A percentile compares a stretch with the other conserved stretches of the same genome.
phyloP scores from a whole-genome alignment of 306 rosid species.

The Rubus idaeus region DNA sequence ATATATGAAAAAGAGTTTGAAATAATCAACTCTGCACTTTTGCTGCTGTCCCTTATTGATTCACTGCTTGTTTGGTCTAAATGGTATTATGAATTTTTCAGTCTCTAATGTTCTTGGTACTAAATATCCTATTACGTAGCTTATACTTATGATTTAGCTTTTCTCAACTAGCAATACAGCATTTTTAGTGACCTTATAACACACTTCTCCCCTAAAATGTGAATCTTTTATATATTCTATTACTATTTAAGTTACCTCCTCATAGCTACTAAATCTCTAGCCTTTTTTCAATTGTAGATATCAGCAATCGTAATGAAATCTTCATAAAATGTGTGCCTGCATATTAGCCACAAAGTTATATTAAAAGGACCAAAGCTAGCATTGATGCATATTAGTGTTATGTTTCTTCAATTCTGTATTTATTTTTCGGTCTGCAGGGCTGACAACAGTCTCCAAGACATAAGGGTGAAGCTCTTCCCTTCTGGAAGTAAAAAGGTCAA shows the following conservation, averaged over 20 bases:
- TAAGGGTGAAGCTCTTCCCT: constrained; percentile 44
- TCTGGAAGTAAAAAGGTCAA: neutral
- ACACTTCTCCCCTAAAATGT: neutral
- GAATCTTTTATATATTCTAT: neutral
- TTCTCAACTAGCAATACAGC: neutral
- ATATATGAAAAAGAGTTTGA: neutral
- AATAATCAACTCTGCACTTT: neutral
- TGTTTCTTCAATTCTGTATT: neutral
- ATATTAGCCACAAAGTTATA: neutral
- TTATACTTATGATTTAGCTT: neutral
- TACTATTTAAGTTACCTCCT: neutral
- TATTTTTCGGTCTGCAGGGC: constrained; percentile 38
- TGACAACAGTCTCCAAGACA: constrained; percentile 36
- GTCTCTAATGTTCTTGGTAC: neutral
- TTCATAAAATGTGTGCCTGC: neutral
- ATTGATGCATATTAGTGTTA: constrained; percentile 9
- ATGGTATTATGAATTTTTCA: neutral
- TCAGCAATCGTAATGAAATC: neutral
- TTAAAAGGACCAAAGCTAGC: neutral
- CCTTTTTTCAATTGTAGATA: neutral
- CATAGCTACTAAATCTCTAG: neutral
- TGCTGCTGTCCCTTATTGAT: neutral
- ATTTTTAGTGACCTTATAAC: neutral
- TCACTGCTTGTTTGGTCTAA: neutral
- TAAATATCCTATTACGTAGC: neutral